Conservation (phyloP, 495 filamentous ascomycete genomes). For the Podospora pseudocomata region DNA sequence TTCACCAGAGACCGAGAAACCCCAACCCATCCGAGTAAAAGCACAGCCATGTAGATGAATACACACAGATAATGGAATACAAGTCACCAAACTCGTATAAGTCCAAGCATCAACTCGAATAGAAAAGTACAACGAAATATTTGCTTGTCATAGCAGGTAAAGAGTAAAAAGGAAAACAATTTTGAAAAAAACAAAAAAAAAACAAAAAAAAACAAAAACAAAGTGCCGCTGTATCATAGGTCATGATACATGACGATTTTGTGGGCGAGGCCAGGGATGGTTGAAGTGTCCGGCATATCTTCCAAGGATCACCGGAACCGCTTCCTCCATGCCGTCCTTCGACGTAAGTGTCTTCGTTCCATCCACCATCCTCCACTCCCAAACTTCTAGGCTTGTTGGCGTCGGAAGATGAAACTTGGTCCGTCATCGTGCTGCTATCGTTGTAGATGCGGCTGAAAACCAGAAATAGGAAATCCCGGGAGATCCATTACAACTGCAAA, state of each 20-base stretch:
- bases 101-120: background rate
- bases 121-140: background rate
- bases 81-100: background rate
- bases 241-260: slow-evolving; percentile 25
- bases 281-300: slow-evolving; percentile 10
- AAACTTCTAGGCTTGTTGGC: background rate
- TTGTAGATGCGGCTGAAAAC: background rate
- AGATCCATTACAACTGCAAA: slow-evolving; percentile 21
- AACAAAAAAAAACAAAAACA: too few species aligned
- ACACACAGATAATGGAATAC: background rate
- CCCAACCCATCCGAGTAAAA: background rate
- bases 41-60: background rate
- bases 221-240: slow-evolving; percentile 11
- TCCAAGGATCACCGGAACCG: slow-evolving; percentile 10
- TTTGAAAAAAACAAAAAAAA: slow-evolving; percentile 5
- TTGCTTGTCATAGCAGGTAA: background rate
- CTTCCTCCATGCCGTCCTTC: slow-evolving; percentile 34
- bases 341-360: slow-evolving; percentile 23
- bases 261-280: slow-evolving; percentile 34
- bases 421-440: background rate
- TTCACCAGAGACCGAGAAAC: background rate
- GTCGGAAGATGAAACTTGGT: background rate
- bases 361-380: background rate
- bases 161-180: slow-evolving; percentile 7
- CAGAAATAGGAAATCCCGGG: background rate